These are phyloP conservation scores for Nitzschia sp. DNA, from an alignment of 108 stramenopile species.

Conservation along the genomic window DNA sequence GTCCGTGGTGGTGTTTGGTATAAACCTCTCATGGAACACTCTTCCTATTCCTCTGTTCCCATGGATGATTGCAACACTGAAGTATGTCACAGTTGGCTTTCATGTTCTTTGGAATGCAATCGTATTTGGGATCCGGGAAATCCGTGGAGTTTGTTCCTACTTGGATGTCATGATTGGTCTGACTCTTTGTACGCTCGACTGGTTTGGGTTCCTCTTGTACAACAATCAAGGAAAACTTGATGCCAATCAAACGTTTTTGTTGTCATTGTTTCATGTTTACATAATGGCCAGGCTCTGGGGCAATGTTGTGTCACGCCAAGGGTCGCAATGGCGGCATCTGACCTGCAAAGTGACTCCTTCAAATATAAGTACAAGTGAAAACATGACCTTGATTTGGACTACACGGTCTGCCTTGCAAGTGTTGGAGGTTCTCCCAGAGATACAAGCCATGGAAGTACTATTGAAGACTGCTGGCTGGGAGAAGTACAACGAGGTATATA, in stretches of 20 bases:
- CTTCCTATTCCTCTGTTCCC: conserved; percentile 18
- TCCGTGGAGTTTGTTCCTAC: conserved; percentile 20
- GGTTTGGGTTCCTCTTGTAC: conserved; percentile 24
- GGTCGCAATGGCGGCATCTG: conserved; percentile 1
- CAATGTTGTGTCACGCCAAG: conserved; percentile 27
- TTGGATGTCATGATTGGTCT: conserved; percentile 31
- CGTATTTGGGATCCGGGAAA: conserved; percentile 32
- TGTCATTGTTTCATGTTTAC: conserved; percentile 24
- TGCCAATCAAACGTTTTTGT: conserved; percentile 8
- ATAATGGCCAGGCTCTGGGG: conserved; percentile 40
- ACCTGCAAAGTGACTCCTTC: background rate
- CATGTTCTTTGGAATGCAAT: conserved; percentile 29
- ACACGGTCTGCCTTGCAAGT: conserved; percentile 38
- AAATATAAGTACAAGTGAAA: conserved; percentile 7
- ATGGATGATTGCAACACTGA: conserved; percentile 23
- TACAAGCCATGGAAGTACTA: no score
- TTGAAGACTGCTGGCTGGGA: no score
- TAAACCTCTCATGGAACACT: conserved; percentile 43
- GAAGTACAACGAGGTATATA: no score
- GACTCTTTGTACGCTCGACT: conserved; percentile 28
- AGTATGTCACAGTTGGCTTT: conserved; percentile 36
- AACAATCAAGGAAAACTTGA: conserved; percentile 4
- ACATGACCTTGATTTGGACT: conserved; percentile 39
- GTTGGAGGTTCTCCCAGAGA: no score
- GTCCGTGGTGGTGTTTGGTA: conserved; percentile 29